Evolutionary conservation across 1,284 basidiomycete species (phyloP), one percentile per base, ranked within the genome.

Genomic region (Anthracocystis panici-leucophaei): DNA sequence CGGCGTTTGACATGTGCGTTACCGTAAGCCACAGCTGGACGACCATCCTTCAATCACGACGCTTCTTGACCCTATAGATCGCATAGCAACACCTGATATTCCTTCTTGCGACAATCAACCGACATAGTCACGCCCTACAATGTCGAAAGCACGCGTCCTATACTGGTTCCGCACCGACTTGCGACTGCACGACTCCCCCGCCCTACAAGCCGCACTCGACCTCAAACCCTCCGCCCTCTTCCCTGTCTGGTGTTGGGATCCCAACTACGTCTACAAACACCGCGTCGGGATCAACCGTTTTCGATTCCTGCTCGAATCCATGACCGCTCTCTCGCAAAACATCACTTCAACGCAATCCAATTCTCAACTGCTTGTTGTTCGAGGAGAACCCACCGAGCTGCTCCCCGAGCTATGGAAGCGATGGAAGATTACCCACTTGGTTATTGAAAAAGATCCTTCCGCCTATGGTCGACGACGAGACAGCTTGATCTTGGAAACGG

Each of bases 141-240:
- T 75, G 72, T 62, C 72, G 21, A 75, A 75, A 29, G 48, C 69
- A 5, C 61, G 86, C 41, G 86, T 88, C 5, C 66, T 88, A 11
- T 87, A 87, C 74, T 88, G 87, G 88, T 88, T 88, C 82, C 81
- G 88, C 38, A 87, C 88, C 25, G 88, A 89, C 78, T 80, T 89
- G 38, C 86, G 88, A 44, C 76, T 88, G 21, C 87, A 88, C 75
- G 88, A 89, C 59, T 88, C 87, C 7, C 88, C 88, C 6, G 87
- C 88, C 0, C 83, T 89, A 11, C 77, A 80, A 31, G 85, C 84
- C 27, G 88, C 87, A 1, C 79, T 88, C 12, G 81, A 80, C 18
- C 81, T 88, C 25, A 80, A 85, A 11, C 86, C 87, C 25, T 80
- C 86, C 29, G 79, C 83, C 0, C 85, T 88, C 66, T 88, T 86